Evolutionary conservation across 306 rosid genomes (phyloP), one percentile per base, ranked within the genome.

Genomic region (Luffa aegyptiaca): DNA sequence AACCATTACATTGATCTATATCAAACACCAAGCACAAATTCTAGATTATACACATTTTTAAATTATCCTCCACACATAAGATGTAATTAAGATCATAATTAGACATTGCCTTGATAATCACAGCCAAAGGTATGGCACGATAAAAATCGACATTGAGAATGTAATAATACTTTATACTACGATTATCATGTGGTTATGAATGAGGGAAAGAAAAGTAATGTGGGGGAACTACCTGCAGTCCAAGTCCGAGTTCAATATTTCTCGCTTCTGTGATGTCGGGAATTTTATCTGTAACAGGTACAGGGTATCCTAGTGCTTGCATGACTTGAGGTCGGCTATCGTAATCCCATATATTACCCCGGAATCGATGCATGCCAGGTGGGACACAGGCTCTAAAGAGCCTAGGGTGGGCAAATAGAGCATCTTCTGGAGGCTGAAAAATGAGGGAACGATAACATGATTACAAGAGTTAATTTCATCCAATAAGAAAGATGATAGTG

Each of bases 371-470:
- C 98, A 93, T 96, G 42, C 97, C 97, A 7, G 99, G 97, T 53
- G 98, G 97, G 71, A 93, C 98, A 77, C 97, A 96, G 46, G 98
- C 99, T 87, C 97, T 88, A 77, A 91, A 96, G 84, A 96, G 91
- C 89, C 97, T 88, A 31, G 99, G 98, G 48, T 96, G 98, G 31
- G 88, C 92, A 87, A 96, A 93, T 39, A 96, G 88, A 68, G 99
- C 96, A 90, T 96, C 99, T 90, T 93, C 92, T 79, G 97, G 98
- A 82, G 97, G 93, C 98, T 96, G 92, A 8, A 58, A 39, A 78
- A 52, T 10, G 57, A 78, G 72, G 45, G 21, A 55, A 13, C 6
- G 53, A 42, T 7, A 39, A 42, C 14, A 58, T 17, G 44, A 44
- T 59, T 1, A 44, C 42, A 61, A 26, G 42, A 59, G 26, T 8